Percentiles rank a stretch among this genome's conserved stretches.
Evolutionary conservation across 169 alveolate species (phyloP).

Genomic region (Cryptosporidium sp.): DNA sequence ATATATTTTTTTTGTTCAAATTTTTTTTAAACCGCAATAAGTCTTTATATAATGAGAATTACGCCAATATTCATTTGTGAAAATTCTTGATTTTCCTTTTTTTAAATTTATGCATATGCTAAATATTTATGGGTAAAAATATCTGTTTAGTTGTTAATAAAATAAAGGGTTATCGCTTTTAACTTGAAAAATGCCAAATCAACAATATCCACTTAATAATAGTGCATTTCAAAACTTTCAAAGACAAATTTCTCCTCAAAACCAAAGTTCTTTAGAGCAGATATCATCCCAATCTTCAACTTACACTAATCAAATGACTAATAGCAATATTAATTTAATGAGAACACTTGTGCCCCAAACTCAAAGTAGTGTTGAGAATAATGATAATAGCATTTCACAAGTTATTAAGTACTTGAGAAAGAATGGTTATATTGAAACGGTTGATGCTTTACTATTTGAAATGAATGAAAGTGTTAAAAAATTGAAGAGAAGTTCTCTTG

Average conservation of each 20-base stretch:
- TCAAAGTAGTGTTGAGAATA: slow-evolving; percentile 30
- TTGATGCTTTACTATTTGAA: slow-evolving; percentile 34
- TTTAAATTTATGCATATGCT: neutral
- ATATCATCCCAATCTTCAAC: slow-evolving; percentile 23
- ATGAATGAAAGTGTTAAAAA: slow-evolving; percentile 5
- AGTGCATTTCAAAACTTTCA: slow-evolving; percentile 18
- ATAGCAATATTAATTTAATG: neutral
- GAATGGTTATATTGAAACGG: slow-evolving; percentile 34
- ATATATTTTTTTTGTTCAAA: neutral
- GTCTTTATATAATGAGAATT: neutral
- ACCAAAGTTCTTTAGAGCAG: slow-evolving; percentile 19
- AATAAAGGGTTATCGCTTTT: neutral
- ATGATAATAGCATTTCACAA: slow-evolving; percentile 1
- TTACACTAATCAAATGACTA: slow-evolving; percentile 4
- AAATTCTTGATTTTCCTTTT: neutral
- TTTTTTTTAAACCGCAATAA: slow-evolving; percentile 5
- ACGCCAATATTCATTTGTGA: neutral
- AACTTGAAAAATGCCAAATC: neutral
- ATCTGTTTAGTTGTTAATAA: neutral
- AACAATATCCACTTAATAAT: slow-evolving; percentile 21
- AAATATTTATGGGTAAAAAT: neutral
- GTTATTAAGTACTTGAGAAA: slow-evolving; percentile 42
- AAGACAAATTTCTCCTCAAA: slow-evolving; percentile 26
- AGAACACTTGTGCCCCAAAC: slow-evolving; percentile 34
- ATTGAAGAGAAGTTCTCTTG: neutral